phyloP scores from a whole-genome alignment of 1,284 basidiomycete genomes.

The Tilletia indica region DNA sequence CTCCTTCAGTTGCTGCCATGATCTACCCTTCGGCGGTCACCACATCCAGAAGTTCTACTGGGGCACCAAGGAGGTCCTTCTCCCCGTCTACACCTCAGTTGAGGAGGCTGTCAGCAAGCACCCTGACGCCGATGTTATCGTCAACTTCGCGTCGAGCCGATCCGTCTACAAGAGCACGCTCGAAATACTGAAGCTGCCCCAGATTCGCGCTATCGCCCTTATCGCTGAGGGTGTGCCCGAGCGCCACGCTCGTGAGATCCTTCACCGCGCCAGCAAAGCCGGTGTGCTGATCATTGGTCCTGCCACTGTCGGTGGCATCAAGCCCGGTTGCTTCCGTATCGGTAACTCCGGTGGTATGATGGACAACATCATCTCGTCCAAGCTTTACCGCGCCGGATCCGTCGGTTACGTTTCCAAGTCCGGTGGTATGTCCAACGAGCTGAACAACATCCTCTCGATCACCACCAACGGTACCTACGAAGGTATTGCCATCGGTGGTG shows the following conservation, averaged over 20 bases:
- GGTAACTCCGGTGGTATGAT: conserved; percentile 99
- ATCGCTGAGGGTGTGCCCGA: conserved; percentile 99
- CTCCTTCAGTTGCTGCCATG: conserved; percentile 97
- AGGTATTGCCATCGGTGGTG: conserved; percentile 99
- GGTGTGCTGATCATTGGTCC: conserved; percentile 94
- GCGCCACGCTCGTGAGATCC: conserved; percentile 91
- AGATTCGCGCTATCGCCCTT: conserved; percentile 80
- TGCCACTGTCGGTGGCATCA: conserved; percentile 98
- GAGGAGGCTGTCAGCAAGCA: conserved; percentile 92
- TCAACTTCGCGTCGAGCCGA: conserved; percentile 95
- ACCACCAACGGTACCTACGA: conserved; percentile 98
- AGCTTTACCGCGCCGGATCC: conserved; percentile 95
- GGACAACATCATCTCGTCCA: conserved; percentile 99
- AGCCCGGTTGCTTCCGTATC: conserved; percentile 99
- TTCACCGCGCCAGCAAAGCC: conserved; percentile 82
- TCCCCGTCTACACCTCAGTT: conserved; percentile 93
- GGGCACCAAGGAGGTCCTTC: conserved; percentile 97
- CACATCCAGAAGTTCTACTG: conserved; percentile 99
- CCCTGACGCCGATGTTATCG: conserved; percentile 92
- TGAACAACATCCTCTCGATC: conserved; percentile 98
- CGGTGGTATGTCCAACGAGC: conserved; percentile 99
- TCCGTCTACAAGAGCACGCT: conserved; percentile 92
- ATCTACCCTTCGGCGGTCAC: conserved; percentile 99
- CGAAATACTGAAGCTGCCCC: conserved; percentile 74
- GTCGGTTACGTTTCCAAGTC: conserved; percentile 99